These are phyloP conservation scores for Cruciata laevipes DNA, from an alignment of 257 asterid species.

Conservation along the genomic window DNA sequence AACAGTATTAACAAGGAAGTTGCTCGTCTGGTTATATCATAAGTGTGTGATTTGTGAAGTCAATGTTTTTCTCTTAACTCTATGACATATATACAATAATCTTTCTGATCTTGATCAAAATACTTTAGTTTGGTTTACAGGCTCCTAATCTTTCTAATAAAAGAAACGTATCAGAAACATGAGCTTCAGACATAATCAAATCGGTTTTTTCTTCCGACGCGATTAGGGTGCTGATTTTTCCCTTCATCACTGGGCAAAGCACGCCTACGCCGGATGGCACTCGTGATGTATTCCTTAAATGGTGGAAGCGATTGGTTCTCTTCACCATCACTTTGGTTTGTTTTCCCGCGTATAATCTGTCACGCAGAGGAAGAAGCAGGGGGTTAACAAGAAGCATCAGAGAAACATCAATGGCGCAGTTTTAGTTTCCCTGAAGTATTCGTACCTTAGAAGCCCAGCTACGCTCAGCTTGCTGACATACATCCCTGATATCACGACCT, in stretches of 20 bases:
- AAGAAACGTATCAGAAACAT: background rate
- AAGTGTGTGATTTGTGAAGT: background rate
- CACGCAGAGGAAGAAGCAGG: background rate
- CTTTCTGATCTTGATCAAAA: background rate
- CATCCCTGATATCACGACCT: slow-evolving; percentile 73
- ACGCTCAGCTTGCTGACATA: slow-evolving; percentile 97
- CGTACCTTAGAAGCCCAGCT: slow-evolving; percentile 96
- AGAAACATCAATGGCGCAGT: background rate
- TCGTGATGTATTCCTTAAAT: background rate
- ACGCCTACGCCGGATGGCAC: background rate
- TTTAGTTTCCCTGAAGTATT: background rate
- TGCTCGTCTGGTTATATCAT: slow-evolving; percentile 33
- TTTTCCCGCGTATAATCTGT: background rate
- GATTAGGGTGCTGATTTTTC: background rate
- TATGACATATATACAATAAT: no score
- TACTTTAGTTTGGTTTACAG: no score
- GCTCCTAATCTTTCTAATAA: no score
- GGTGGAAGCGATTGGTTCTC: background rate
- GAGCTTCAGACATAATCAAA: background rate
- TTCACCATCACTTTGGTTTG: background rate
- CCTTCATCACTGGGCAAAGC: background rate
- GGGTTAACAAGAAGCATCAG: background rate
- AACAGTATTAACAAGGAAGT: slow-evolving; percentile 70
- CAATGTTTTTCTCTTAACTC: background rate
- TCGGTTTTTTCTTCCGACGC: background rate